Percentiles rank a stretch among this genome's conserved stretches.
These are phyloP conservation scores for Trichosporon ovoides DNA, from an alignment of 1,284 basidiomycete species.

Conservation along the genomic window DNA sequence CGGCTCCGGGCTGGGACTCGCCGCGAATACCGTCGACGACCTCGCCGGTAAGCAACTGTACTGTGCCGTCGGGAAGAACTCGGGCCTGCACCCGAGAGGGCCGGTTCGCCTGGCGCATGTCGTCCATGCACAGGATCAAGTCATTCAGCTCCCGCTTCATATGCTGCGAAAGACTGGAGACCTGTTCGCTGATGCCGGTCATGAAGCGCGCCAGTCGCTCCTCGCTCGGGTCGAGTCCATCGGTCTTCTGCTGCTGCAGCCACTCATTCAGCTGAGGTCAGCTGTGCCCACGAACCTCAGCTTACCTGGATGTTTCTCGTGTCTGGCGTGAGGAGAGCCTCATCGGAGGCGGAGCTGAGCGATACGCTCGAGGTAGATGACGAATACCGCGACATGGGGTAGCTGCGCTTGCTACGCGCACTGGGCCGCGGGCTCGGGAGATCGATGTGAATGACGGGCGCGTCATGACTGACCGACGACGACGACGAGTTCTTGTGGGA, in stretches of 20 bases:
- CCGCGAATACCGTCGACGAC: conserved; percentile 44
- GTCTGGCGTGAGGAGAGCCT: background rate
- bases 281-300: background rate
- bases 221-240: background rate
- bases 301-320: background rate
- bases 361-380: background rate
- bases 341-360: background rate
- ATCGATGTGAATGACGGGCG: conserved; percentile 1
- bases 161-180: conserved; percentile 33
- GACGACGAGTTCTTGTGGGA: background rate
- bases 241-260: conserved; percentile 16
- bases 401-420: background rate
- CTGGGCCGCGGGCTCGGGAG: background rate
- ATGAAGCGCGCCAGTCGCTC: conserved; percentile 41
- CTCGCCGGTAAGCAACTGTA: conserved; percentile 42
- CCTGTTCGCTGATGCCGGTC: conserved; percentile 43
- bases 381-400: background rate
- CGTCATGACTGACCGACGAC: background rate
- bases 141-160: conserved; percentile 35
- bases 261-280: conserved; percentile 35
- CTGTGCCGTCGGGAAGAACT: conserved; percentile 41
- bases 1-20: conserved; percentile 18
- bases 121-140: conserved; percentile 38
- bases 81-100: conserved; percentile 38
- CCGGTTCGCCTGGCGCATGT: conserved; percentile 37